Evolutionary conservation across 2,329 filamentous ascomycete genomes (phyloP).

Genomic region (Teratosphaeria destructans): DNA sequence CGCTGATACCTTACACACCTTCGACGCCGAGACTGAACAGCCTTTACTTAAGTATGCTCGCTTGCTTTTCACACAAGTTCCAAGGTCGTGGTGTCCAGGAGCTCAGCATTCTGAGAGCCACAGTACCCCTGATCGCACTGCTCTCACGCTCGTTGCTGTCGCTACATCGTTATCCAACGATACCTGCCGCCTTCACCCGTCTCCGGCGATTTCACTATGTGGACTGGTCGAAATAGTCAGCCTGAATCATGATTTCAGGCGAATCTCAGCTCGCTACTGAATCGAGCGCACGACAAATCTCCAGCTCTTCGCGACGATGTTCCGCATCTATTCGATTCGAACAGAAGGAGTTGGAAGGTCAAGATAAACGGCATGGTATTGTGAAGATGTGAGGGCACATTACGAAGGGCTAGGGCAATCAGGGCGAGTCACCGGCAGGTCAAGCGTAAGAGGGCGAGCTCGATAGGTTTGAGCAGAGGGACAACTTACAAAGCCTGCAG

Average conservation of each 20-base stretch:
- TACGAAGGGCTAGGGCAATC: background rate
- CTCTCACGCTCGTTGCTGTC: background rate
- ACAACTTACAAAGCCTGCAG: background rate
- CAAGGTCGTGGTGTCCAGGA: background rate
- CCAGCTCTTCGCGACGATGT: background rate
- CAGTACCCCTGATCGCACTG: background rate
- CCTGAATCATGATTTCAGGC: background rate
- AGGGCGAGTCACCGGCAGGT: background rate
- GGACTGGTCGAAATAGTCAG: background rate
- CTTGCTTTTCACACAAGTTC: too few species aligned
- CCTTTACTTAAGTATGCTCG: background rate
- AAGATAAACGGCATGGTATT: background rate
- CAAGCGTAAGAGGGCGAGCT: background rate
- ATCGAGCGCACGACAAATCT: background rate
- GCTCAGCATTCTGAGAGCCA: background rate
- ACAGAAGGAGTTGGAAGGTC: background rate
- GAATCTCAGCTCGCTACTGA: background rate
- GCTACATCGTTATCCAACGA: background rate
- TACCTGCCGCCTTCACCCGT: background rate
- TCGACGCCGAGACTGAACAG: background rate
- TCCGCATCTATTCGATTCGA: background rate
- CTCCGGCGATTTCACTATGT: background rate
- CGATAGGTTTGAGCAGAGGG: background rate
- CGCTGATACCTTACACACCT: too few species aligned
- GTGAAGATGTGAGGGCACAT: background rate